phyloP scores from a whole-genome alignment of 2,329 filamentous ascomycete species.

The Xylaria hypoxylon region DNA sequence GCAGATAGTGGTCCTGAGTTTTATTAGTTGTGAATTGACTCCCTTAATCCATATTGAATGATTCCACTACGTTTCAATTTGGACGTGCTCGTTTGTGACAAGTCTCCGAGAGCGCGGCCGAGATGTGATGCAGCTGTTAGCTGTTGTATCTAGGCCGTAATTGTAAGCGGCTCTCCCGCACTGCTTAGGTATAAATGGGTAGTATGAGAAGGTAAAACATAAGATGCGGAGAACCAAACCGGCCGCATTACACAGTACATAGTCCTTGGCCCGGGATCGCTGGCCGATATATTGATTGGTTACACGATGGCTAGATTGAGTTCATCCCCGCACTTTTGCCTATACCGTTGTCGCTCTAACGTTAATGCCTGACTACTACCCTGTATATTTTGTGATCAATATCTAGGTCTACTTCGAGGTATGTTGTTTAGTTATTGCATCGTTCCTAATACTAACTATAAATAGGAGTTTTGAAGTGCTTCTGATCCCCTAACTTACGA shows the following conservation, averaged over 20 bases:
- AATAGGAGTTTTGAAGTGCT: not conserved
- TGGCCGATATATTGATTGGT: not conserved
- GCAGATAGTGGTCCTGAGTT: no score
- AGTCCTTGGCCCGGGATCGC: slow-evolving; percentile 7
- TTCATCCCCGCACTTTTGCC: slow-evolving; percentile 7
- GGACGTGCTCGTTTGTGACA: no score
- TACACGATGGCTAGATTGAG: not conserved
- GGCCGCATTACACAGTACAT: not conserved
- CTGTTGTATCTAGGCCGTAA: no score
- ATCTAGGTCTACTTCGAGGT: no score
- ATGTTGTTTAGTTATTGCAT: no score
- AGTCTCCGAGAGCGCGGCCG: not conserved
- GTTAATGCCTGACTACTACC: not conserved
- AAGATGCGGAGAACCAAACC: slow-evolving; percentile 3
- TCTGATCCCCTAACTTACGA: not conserved
- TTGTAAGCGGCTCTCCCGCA: no score
- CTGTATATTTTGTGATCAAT: not conserved
- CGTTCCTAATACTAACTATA: no score
- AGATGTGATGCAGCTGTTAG: no score
- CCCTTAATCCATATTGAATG: no score
- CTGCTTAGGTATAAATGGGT: not conserved
- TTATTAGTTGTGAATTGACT: no score
- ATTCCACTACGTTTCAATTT: no score
- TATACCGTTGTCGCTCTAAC: not conserved
- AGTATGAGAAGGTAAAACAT: not conserved